Conservation (phyloP, 164 flowering plant genomes). For the Vitis riparia region DNA sequence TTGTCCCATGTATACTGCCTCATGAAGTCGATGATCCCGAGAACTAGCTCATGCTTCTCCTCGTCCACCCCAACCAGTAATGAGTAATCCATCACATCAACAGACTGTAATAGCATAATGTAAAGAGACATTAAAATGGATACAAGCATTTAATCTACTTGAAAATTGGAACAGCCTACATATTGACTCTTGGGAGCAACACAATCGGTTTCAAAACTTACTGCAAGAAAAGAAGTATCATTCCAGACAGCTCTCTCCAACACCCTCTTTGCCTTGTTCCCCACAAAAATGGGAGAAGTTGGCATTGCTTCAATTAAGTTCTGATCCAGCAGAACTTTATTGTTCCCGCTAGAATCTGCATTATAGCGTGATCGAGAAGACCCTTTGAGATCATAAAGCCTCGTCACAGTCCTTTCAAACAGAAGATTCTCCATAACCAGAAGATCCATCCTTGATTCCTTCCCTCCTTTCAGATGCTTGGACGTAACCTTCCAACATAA, state of each 20-base stretch:
- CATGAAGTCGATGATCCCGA: slow-evolving; percentile 98
- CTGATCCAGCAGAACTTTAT: slow-evolving; percentile 93
- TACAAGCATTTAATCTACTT: not conserved
- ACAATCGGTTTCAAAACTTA: slow-evolving; percentile 37
- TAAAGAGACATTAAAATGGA: not conserved
- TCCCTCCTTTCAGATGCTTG: slow-evolving; percentile 87
- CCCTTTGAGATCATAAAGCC: slow-evolving; percentile 96
- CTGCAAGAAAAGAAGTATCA: slow-evolving; percentile 96
- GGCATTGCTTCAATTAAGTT: slow-evolving; percentile 98
- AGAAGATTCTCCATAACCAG: slow-evolving; percentile 96
- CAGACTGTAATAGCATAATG: slow-evolving; percentile 51
- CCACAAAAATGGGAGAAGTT: slow-evolving; percentile 96
- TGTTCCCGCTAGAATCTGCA: slow-evolving; percentile 85
- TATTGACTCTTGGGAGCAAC: not conserved
- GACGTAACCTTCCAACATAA: slow-evolving; percentile 55
- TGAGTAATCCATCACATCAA: slow-evolving; percentile 97
- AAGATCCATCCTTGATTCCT: slow-evolving; percentile 85
- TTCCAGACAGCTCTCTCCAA: slow-evolving; percentile 99
- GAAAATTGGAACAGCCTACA: not conserved
- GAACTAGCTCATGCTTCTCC: slow-evolving; percentile 86
- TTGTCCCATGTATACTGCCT: slow-evolving; percentile 99
- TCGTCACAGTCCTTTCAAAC: slow-evolving; percentile 65
- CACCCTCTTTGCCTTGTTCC: slow-evolving; percentile 91
- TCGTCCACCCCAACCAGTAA: slow-evolving; percentile 92
- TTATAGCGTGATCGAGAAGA: slow-evolving; percentile 89